Conservation (phyloP, 345 rosid genomes). For the Raphanus sativus region DNA sequence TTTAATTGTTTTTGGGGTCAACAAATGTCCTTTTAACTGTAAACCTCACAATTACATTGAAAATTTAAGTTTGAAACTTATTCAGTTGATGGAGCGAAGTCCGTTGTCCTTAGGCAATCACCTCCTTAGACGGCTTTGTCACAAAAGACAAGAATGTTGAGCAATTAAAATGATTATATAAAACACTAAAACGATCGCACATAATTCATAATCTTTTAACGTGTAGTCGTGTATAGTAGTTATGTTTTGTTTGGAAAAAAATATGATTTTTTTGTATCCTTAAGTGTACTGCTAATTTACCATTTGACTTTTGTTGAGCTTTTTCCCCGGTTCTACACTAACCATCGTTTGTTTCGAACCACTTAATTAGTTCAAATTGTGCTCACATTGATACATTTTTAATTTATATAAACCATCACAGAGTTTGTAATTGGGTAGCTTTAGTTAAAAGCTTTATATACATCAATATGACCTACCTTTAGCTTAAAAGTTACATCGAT, state of each 20-base stretch:
- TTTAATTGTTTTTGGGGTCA: not conserved
- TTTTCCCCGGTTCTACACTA: not conserved
- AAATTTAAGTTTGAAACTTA: constrained; percentile 5
- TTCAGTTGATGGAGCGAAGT: not conserved
- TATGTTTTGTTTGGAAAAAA: not conserved
- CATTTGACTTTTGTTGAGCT: not conserved
- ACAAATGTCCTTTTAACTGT: not conserved
- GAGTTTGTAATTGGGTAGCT: not conserved
- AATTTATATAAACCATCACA: not conserved
- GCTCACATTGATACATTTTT: not conserved
- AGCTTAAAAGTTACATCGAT: not conserved
- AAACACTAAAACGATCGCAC: not conserved
- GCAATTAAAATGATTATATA: too few species aligned
- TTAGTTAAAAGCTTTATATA: not conserved
- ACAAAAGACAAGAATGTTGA: too few species aligned
- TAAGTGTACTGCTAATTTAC: not conserved
- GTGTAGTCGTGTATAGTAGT: not conserved
- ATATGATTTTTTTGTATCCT: not conserved
- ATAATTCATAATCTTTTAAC: too few species aligned
- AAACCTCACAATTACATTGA: not conserved
- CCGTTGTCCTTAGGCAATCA: constrained; percentile 3
- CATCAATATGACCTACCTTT: not conserved
- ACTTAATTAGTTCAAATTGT: not conserved
- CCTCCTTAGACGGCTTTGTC: constrained; percentile 16
- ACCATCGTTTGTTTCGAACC: not conserved